Base-by-base conservation (phyloP, 495 filamentous ascomycete species). In the Oidiodendron maius region DNA sequence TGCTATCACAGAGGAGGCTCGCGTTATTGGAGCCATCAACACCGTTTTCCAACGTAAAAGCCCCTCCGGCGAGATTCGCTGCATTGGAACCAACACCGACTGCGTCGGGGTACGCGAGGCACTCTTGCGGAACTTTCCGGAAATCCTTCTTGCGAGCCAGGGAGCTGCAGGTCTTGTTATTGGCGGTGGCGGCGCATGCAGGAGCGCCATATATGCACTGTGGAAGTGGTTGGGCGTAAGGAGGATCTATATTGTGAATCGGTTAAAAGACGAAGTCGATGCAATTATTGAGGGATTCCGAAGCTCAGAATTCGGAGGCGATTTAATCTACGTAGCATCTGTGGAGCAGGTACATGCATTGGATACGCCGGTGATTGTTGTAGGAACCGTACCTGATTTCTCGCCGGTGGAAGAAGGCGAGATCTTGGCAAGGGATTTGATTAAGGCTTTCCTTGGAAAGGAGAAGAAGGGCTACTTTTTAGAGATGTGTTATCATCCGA, bases 401-500 rank as follows among this genome's bases (percentile, higher is more conserved):
- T 68, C 74, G 23, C 85, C 85, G 4, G 69, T 70, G 60, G 79
- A 75, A 0, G 62, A 71, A 12, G 72, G 68, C 38, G 85, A 89
- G 70, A 68, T 71, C 38, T 54, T 62, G 22, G 69, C 77, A 38
- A 67, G 84, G 13, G 59, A 62, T 10, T 71, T 84, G 10, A 64
- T 77, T n/a, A 68, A 81, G 63, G 65, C 68, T 12, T 71, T 87
- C 57, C 57, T 83, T 36, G 61, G 60, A 16, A 52, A 60, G 32
- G 34, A 43, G 11, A 47, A 55, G 18, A 81, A 83, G 68, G 84
- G 84, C 10, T 76, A 76, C 6, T 79, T 89, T 34, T 62, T 87
- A 52, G 85, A 89, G 66, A 88, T 89, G 84, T 87, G 83, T 67
- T 88, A 89, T 60, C 83, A 87, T 59, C 84, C 84, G 1, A 65